Base-by-base conservation (phyloP, 345 rosid species). In the Citrus medica region DNA sequence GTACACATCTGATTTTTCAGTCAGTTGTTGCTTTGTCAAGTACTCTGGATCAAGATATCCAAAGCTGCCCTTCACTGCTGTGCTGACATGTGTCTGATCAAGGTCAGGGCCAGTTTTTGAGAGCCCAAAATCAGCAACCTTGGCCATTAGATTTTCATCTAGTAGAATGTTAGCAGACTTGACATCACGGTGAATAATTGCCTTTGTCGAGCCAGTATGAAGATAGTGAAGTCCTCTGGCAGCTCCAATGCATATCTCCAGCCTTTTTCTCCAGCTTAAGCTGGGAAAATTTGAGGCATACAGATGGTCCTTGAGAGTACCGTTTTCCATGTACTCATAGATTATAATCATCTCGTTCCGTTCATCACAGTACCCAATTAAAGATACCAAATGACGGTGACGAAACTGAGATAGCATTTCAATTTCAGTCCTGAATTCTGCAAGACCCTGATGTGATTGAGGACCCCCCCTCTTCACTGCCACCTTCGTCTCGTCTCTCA, bases 211-310 rank as follows among this genome's bases (percentile, higher is more conserved):
- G 59, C 96, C 91, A 0, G 96, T 92, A 73, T 92, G 96, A 56
- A 92, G 96, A 80, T 92, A 92, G 65, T 92, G 96, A 48, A 92
- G 87, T 67, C 93, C 96, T 82, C 86, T 87, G 14, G 92, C 93
- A 27, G 95, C 83, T 76, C 91, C 93, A 61, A 87, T 87, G 77
- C 95, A 91, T 40, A 91, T 82, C 79, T 90, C 95, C 56, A 91
- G 91, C 80, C 95, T 78, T 37, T 85, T 85, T 64, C 79, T 90
- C 93, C 93, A 90, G 22, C 85, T 87, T 67, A 91, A 68, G 33
- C 79, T 71, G 8, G 84, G 91, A 10, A 81, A 77, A 38, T 78
- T 67, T 7, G 81, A 80, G 67, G 89, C 91, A 63, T 90, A 89
- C 8, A 92, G 73, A 83, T 88, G 94, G 32, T 80, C 82, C 82